Conservation (phyloP, 2,329 filamentous ascomycete genomes). For the Xylaria digitata region DNA sequence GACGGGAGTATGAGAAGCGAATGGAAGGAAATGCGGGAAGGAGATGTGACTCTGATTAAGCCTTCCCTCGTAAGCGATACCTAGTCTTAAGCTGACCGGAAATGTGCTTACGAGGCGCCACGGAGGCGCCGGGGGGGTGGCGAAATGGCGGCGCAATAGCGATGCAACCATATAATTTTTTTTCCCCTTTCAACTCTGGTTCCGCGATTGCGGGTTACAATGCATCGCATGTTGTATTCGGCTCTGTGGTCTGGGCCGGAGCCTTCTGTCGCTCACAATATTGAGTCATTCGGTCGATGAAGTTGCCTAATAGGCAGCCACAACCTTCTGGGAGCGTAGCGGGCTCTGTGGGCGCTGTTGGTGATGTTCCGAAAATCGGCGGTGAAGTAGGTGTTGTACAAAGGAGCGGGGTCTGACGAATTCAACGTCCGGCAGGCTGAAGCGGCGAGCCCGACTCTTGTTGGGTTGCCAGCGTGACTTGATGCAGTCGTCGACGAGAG, state of each 20-base stretch:
- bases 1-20: conserved; percentile 17
- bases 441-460: conserved; percentile 57
- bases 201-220: conserved; percentile 13
- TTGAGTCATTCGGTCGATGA: conserved; percentile 14
- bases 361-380: conserved; percentile 55
- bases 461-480: conserved; percentile 73
- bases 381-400: conserved; percentile 56
- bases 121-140: conserved; percentile 17
- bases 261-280: conserved; percentile 36
- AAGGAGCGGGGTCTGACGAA: conserved; percentile 49
- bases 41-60: neutral
- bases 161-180: conserved; percentile 7
- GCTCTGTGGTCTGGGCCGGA: conserved; percentile 23
- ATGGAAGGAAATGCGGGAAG: neutral
- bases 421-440: conserved; percentile 52
- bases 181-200: conserved; percentile 23
- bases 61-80: conserved; percentile 15
- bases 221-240: conserved; percentile 17
- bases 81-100: conserved; percentile 19
- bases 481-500: conserved; percentile 92
- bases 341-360: conserved; percentile 49
- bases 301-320: conserved; percentile 52
- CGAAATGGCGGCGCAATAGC: conserved; percentile 20
- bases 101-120: conserved; percentile 7
- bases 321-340: conserved; percentile 52